These are phyloP conservation scores for Hygrocybe punicea DNA, from an alignment of 768 basidiomycete genomes.

Conservation along the genomic window DNA sequence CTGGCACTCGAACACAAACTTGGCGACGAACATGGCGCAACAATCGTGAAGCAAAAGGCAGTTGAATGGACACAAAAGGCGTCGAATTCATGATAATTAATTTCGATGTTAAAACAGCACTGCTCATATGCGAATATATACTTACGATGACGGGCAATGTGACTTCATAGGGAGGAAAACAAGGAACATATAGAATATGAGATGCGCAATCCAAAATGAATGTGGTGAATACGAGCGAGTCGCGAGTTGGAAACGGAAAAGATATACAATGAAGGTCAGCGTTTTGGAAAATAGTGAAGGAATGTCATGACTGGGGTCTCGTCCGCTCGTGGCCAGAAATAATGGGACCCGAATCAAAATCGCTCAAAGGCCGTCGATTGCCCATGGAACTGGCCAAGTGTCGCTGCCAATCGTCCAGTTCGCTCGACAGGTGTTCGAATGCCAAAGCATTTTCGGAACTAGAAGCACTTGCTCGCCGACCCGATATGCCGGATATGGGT, in stretches of 20 bases:
- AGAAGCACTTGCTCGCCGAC: conserved; percentile 65
- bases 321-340: conserved; percentile 50
- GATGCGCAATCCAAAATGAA: conserved; percentile 52
- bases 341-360: conserved; percentile 59
- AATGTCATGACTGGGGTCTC: conserved; percentile 52
- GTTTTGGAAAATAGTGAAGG: conserved; percentile 7
- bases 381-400: conserved; percentile 79
- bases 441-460: conserved; percentile 79
- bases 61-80: conserved; percentile 85
- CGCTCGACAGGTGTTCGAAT: conserved; percentile 75
- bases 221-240: conserved; percentile 43
- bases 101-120: conserved; percentile 25
- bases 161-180: conserved; percentile 14
- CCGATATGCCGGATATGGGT: conserved; percentile 51
- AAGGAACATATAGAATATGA: conserved; percentile 33
- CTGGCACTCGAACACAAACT: conserved; percentile 79
- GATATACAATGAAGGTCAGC: conserved; percentile 36
- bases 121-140: conserved; percentile 36
- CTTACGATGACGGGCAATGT: conserved; percentile 16
- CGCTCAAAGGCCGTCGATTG: conserved; percentile 66
- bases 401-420: conserved; percentile 83
- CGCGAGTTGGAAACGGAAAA: conserved; percentile 50
- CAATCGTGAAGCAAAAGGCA: conserved; percentile 81
- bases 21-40: conserved; percentile 83
- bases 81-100: conserved; percentile 37